Evolutionary conservation across 345 rosid genomes (phyloP).

Genomic region (Xanthoceras sorbifolium): DNA sequence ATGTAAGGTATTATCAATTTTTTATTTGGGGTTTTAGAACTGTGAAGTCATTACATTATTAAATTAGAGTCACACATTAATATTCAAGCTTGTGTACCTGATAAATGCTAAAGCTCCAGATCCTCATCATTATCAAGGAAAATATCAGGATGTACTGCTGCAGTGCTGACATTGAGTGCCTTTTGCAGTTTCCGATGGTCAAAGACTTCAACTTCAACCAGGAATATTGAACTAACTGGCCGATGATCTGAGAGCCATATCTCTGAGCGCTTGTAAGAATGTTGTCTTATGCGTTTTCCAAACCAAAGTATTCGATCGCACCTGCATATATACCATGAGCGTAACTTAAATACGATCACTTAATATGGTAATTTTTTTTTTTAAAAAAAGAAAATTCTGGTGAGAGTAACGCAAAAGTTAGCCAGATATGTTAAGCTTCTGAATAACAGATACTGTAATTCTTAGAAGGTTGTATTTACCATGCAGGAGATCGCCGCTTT

Average conservation of each 20-base stretch:
- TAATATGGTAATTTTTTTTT: background rate
- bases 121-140: constrained; percentile 41
- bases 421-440: background rate
- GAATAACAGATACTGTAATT: background rate
- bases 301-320: constrained; percentile 94
- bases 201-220: constrained; percentile 78
- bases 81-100: constrained; percentile 29
- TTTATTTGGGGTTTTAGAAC: background rate
- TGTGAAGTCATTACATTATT: background rate
- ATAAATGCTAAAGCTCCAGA: constrained; percentile 20
- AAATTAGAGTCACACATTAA: background rate
- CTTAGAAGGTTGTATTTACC: constrained; percentile 45
- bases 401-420: background rate
- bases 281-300: constrained; percentile 84
- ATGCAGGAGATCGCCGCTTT: constrained; percentile 96
- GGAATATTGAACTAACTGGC: constrained; percentile 81
- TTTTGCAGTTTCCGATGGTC: constrained; percentile 74
- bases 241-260: constrained; percentile 83
- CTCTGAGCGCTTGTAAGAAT: constrained; percentile 67
- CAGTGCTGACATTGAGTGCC: constrained; percentile 68
- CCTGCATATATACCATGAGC: constrained; percentile 46
- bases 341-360: background rate
- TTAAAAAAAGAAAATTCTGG: background rate
- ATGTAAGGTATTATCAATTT: background rate
- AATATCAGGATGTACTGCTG: constrained; percentile 75